These are phyloP conservation scores for Racocetra persica DNA, from an alignment of 371 early-diverging fungal genomes.

Conservation along the genomic window DNA sequence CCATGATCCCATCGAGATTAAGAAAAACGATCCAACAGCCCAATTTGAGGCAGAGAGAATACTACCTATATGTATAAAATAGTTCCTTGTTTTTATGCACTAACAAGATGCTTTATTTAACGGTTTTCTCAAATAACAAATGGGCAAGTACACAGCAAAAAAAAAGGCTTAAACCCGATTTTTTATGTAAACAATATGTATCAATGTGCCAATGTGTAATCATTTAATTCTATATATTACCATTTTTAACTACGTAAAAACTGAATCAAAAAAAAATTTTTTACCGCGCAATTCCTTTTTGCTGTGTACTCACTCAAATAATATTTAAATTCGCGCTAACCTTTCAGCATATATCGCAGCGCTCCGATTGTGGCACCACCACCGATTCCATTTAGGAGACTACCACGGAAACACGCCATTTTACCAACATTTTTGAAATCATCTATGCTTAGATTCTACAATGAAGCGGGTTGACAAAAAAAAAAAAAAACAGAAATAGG, in stretches of 20 bases:
- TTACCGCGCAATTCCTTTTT: background rate
- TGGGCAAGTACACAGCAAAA: too few species aligned
- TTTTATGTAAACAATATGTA: too few species aligned
- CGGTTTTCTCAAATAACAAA: background rate
- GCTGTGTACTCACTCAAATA: too few species aligned
- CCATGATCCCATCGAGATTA: slow-evolving; percentile 42
- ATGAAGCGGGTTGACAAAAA: too few species aligned
- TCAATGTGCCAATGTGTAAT: too few species aligned
- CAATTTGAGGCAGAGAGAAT: slow-evolving; percentile 44
- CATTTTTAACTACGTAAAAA: too few species aligned
- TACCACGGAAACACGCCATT: slow-evolving; percentile 45
- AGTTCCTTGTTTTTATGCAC: background rate
- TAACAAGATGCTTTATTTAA: background rate
- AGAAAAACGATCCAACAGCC: slow-evolving; percentile 46
- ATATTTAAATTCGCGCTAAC: slow-evolving; percentile 20
- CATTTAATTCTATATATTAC: too few species aligned
- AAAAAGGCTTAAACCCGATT: too few species aligned
- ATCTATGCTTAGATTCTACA: slow-evolving; percentile 38
- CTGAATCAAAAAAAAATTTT: background rate
- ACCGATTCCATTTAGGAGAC: slow-evolving; percentile 47
- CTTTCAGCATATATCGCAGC: slow-evolving; percentile 39
- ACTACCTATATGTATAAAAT: slow-evolving; percentile 36
- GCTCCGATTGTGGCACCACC: slow-evolving; percentile 44
- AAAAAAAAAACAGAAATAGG: too few species aligned
- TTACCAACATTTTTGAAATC: slow-evolving; percentile 45